Evolutionary conservation across 106 monocot species (phyloP).

Genomic region (Dioscorea dumetorum): DNA sequence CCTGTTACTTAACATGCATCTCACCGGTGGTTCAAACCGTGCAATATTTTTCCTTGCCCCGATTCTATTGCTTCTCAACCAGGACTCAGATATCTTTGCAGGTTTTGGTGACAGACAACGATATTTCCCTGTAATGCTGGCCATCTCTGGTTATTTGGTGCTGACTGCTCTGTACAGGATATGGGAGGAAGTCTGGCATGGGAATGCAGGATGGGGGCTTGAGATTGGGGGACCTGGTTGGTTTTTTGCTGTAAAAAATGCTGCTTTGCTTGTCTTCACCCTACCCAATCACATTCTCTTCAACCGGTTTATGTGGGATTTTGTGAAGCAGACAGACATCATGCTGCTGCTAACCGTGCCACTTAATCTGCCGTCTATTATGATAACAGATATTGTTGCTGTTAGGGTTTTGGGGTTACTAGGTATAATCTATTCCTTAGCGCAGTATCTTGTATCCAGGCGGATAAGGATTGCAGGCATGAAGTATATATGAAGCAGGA

Average conservation of each 20-base stretch:
- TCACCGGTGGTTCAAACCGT: constrained; percentile 86
- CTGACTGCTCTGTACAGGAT: constrained; percentile 75
- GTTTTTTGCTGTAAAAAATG: constrained; percentile 89
- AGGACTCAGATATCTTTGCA: constrained; percentile 83
- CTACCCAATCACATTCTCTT: constrained; percentile 96
- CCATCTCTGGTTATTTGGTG: constrained; percentile 75
- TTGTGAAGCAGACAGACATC: constrained; percentile 87
- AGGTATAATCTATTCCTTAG: constrained; percentile 72
- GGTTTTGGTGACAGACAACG: constrained; percentile 91
- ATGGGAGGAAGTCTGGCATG: constrained; percentile 79
- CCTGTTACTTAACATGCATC: constrained; percentile 57
- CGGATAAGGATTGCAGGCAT: constrained; percentile 88
- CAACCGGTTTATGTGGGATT: constrained; percentile 99
- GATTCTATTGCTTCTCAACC: constrained; percentile 85
- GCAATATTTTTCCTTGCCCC: constrained; percentile 93
- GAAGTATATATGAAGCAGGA: constrained; percentile 75
- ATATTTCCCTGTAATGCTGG: constrained; percentile 77
- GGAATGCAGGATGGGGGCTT: constrained; percentile 61
- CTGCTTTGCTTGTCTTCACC: constrained; percentile 81
- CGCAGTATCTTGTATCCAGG: constrained; percentile 86
- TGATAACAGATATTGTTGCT: constrained; percentile 81
- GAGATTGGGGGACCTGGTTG: constrained; percentile 91
- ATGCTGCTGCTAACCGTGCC: constrained; percentile 85
- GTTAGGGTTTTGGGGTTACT: constrained; percentile 81
- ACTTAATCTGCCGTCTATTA: constrained; percentile 81